Percentiles rank a stretch among this genome's conserved stretches.
These are phyloP conservation scores for Fusarium marasasianum DNA, from an alignment of 2,329 filamentous ascomycete genomes.

Conservation along the genomic window DNA sequence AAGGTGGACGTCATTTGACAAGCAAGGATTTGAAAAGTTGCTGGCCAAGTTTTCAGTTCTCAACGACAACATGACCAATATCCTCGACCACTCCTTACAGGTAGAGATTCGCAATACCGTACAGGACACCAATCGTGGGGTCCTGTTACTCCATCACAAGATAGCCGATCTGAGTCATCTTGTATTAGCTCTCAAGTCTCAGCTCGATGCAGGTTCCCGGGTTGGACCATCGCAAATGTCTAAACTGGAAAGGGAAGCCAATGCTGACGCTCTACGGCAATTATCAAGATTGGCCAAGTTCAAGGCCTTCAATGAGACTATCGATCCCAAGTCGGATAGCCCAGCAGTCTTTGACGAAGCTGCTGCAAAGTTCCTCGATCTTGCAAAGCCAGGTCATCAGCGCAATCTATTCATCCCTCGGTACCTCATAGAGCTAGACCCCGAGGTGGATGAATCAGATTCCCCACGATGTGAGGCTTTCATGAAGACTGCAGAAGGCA, in stretches of 20 bases:
- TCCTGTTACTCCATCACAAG: constrained; percentile 58
- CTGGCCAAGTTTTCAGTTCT: constrained; percentile 55
- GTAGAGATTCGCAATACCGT: constrained; percentile 58
- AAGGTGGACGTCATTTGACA: constrained; percentile 58
- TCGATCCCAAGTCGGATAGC: constrained; percentile 49
- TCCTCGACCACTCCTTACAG: constrained; percentile 57
- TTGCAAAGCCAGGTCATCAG: constrained; percentile 48
- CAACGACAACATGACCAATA: constrained; percentile 60
- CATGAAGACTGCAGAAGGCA: constrained; percentile 48
- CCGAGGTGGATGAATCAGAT: constrained; percentile 46
- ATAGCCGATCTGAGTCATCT: constrained; percentile 57
- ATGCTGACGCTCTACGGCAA: constrained; percentile 52
- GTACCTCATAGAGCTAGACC: constrained; percentile 48
- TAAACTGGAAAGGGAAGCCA: constrained; percentile 49
- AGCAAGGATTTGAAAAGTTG: constrained; percentile 55
- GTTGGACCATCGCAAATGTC: constrained; percentile 45
- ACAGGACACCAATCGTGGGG: constrained; percentile 58
- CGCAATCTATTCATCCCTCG: constrained; percentile 49
- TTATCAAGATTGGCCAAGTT: constrained; percentile 58
- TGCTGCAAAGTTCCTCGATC: constrained; percentile 51
- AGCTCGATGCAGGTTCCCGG: constrained; percentile 47
- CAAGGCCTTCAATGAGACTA: constrained; percentile 61
- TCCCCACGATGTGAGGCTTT: constrained; percentile 52
- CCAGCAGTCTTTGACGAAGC: constrained; percentile 48
- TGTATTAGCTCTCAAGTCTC: constrained; percentile 57